Base-by-base conservation (phyloP, 805 yeast species). In the Kockiozyma suomiensis region DNA sequence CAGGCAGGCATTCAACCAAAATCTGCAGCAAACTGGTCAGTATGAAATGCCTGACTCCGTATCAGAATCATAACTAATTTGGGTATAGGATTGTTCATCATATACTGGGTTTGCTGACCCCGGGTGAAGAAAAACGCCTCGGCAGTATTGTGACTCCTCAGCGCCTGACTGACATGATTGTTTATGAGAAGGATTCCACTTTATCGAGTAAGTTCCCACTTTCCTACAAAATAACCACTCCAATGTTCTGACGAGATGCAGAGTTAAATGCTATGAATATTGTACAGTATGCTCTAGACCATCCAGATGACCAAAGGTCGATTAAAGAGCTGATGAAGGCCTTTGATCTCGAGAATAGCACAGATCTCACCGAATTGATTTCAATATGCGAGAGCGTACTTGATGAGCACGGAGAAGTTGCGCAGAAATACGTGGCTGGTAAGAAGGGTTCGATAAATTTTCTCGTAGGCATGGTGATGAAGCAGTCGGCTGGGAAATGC, bases 81-180 rank as follows among this genome's bases (percentile, higher is more conserved):
- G 85, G 30, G 89, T 87, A n/a, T 70, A 93, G 97, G 96, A 72
- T 90, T 7, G 83, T 90, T 6, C 92, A 93, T 73, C 92, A 90
- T 64, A 75, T 90, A 42, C 69, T 90, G 17, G 97, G 97, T 0
- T 76, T 83, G 13, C 76, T 89, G 61, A 78, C 83, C 1, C 50
- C 45, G 6, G 85, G 83, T 69, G 76, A 82, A 6, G 76, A 79
- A 25, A 46, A 41, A 23, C 2, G 17, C 2, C 19, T 58, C 3
- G 19, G 51, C 37, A 7, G 13, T 4, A n/a, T 73, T 15, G 69
- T 80, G 7, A 73, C 84, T 0, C 77, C 82, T 0, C 58, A 69
- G 0, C 76, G 74, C 41, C 77, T 92, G 45, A 77, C 84, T 0
- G 84, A 84, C 41, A 72, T 93, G 10, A 75, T 92, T 30, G 56